phyloP scores from a whole-genome alignment of 768 basidiomycete species.

The Lentinula boryana region DNA sequence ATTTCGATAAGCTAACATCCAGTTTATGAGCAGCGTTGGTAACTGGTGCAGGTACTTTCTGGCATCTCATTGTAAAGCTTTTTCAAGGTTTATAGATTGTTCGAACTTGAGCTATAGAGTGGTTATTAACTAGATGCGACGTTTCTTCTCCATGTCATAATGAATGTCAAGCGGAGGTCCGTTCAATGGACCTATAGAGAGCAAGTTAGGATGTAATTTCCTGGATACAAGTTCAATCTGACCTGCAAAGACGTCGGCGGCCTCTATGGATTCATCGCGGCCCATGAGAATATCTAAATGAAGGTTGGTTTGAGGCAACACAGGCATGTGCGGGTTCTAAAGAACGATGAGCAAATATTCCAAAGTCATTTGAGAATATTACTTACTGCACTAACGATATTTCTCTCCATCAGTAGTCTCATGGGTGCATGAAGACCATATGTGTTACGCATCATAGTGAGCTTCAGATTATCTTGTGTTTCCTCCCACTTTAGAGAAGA shows the following conservation, averaged over 20 bases:
- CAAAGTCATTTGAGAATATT: not conserved
- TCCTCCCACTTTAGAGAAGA: constrained; percentile 72
- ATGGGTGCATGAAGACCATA: constrained; percentile 89
- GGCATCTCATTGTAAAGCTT: too few species aligned
- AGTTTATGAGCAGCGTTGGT: too few species aligned
- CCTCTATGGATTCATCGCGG: constrained; percentile 77
- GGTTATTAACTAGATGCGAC: constrained; percentile 28
- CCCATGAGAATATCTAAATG: constrained; percentile 93
- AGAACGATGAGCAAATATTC: not conserved
- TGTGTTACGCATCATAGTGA: constrained; percentile 78
- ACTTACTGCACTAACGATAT: constrained; percentile 72
- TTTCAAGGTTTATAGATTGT: too few species aligned
- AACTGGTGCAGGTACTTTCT: too few species aligned
- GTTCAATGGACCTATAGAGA: constrained; percentile 45
- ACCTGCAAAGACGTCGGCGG: constrained; percentile 79
- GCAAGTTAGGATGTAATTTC: not conserved
- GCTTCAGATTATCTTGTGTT: constrained; percentile 82
- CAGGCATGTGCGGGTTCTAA: constrained; percentile 65
- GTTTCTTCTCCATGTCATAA: constrained; percentile 60
- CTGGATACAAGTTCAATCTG: constrained; percentile 14
- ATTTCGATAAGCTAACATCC: too few species aligned
- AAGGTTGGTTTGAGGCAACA: constrained; percentile 64
- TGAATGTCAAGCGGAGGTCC: constrained; percentile 51
- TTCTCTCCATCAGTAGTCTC: constrained; percentile 90
- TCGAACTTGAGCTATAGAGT: not conserved